Conservation (phyloP, 768 basidiomycete genomes). For the Cyathus striatus region DNA sequence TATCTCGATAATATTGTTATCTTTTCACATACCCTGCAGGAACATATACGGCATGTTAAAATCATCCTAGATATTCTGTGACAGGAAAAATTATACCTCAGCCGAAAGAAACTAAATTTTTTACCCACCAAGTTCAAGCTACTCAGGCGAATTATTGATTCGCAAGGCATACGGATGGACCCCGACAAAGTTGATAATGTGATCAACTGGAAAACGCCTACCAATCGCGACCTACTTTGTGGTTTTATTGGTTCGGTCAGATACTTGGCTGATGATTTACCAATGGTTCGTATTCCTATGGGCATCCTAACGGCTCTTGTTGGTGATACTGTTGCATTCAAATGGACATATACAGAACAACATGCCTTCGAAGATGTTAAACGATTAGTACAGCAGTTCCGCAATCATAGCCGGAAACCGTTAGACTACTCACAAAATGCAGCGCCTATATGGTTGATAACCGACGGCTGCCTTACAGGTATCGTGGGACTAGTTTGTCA, state of each 20-base stretch:
- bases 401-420: slow-evolving; percentile 12
- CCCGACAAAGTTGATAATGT: slow-evolving; percentile 31
- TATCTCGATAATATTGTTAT: slow-evolving; percentile 26
- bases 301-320: slow-evolving; percentile 14
- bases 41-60: slow-evolving; percentile 24
- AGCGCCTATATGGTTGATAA: slow-evolving; percentile 17
- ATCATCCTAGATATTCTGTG: slow-evolving; percentile 21
- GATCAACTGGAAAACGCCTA: slow-evolving; percentile 21
- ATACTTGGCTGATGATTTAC: slow-evolving; percentile 22
- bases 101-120: slow-evolving; percentile 21
- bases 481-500: slow-evolving; percentile 17
- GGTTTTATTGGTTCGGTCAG: slow-evolving; percentile 19
- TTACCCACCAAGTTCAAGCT: slow-evolving; percentile 19
- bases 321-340: slow-evolving; percentile 10
- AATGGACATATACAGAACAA: slow-evolving; percentile 15
- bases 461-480: slow-evolving; percentile 19
- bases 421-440: slow-evolving; percentile 9
- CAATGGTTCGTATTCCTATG: slow-evolving; percentile 26
- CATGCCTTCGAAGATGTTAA: slow-evolving; percentile 25
- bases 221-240: slow-evolving; percentile 17
- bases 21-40: slow-evolving; percentile 25
- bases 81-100: slow-evolving; percentile 21
- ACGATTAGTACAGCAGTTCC: slow-evolving; percentile 6
- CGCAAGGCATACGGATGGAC: slow-evolving; percentile 30
- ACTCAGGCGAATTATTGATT: slow-evolving; percentile 15